Evolutionary conservation across 768 basidiomycete species (phyloP).

Genomic region (Termitomyces sp.): DNA sequence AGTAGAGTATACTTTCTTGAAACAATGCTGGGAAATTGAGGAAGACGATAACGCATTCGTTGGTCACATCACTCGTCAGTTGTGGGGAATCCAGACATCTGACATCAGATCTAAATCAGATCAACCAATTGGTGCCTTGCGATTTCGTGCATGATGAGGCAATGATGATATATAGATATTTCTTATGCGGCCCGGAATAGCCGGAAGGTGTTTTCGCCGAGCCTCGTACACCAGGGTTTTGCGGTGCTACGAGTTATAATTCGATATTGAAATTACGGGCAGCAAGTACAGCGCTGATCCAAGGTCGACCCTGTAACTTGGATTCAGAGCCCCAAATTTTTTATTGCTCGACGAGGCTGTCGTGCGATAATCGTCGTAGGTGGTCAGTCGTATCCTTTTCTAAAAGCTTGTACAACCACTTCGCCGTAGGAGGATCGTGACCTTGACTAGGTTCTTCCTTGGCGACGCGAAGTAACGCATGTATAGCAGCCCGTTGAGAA

Average conservation of each 20-base stretch:
- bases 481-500: not conserved
- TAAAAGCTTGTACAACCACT: not conserved
- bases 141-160: not conserved
- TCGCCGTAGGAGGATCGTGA: not conserved
- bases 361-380: not conserved
- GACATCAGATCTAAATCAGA: not conserved
- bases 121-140: not conserved
- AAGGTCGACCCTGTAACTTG: not conserved
- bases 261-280: too few species aligned
- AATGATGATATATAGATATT: not conserved
- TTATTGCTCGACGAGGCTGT: not conserved
- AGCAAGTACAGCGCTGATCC: not conserved
- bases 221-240: not conserved
- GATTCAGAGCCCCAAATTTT: not conserved
- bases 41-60: constrained; percentile 6
- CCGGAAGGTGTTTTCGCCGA: not conserved
- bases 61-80: not conserved
- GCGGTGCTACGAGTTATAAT: too few species aligned
- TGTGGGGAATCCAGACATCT: not conserved
- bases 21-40: constrained; percentile 6
- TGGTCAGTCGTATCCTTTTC: not conserved
- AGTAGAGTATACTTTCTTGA: constrained; percentile 1
- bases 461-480: not conserved
- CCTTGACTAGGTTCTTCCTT: not conserved
- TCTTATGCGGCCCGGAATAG: not conserved